Evolutionary conservation across 1,284 basidiomycete genomes (phyloP).

Genomic region (Trametes sp.): DNA sequence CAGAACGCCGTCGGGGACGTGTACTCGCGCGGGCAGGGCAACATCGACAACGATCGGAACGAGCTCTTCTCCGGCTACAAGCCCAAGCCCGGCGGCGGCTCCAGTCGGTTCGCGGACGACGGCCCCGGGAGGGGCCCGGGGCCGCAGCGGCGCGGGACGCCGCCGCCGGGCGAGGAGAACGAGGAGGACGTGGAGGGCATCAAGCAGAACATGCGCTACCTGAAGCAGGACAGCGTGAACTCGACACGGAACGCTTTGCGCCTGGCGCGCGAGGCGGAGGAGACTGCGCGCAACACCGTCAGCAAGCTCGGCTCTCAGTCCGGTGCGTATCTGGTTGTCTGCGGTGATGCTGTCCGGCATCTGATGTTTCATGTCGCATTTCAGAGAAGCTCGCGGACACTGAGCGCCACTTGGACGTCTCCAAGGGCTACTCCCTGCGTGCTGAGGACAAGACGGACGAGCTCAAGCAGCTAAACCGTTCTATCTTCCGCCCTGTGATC

Average conservation of each 20-base stretch:
- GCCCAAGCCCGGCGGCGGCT: slow-evolving; percentile 54
- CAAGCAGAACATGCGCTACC: slow-evolving; percentile 89
- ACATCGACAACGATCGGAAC: slow-evolving; percentile 70
- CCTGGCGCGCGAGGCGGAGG: slow-evolving; percentile 94
- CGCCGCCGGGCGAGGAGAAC: slow-evolving; percentile 78
- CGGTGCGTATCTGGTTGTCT: slow-evolving; percentile 57
- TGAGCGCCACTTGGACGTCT: slow-evolving; percentile 93
- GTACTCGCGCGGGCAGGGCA: slow-evolving; percentile 64
- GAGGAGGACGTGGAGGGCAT: slow-evolving; percentile 98
- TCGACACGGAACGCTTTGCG: slow-evolving; percentile 93
- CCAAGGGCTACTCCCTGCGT: slow-evolving; percentile 88
- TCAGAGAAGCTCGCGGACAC: slow-evolving; percentile 92
- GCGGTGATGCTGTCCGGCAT: not conserved
- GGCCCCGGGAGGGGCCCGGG: slow-evolving; percentile 46
- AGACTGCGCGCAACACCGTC: slow-evolving; percentile 91
- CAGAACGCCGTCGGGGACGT: slow-evolving; percentile 64
- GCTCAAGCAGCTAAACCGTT: slow-evolving; percentile 92
- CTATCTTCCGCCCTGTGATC: slow-evolving; percentile 94
- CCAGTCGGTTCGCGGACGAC: slow-evolving; percentile 70
- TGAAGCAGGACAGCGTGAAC: slow-evolving; percentile 94
- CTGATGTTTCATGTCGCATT: not conserved
- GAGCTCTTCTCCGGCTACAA: slow-evolving; percentile 82
- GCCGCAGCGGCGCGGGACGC: slow-evolving; percentile 43
- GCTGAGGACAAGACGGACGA: slow-evolving; percentile 96
- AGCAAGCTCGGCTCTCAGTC: slow-evolving; percentile 93